phyloP scores from a whole-genome alignment of 805 yeast species.

The Kazachstania kunashirensis region DNA sequence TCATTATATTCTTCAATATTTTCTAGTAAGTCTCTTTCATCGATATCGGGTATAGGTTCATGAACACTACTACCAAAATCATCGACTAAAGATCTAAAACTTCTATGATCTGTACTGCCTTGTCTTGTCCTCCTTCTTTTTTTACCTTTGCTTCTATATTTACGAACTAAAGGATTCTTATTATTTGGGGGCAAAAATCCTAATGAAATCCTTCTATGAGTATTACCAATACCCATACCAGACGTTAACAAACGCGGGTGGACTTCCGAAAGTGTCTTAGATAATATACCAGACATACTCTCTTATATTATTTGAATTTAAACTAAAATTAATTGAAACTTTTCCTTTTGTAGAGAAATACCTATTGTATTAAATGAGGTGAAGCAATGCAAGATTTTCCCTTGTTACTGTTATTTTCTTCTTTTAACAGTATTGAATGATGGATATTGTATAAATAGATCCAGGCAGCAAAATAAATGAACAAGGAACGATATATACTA shows the following conservation, averaged over 20 bases:
- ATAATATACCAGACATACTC: constrained; percentile 21
- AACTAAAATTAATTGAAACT: too few relatives aligned
- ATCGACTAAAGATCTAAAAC: constrained; percentile 33
- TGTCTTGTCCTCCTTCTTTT: constrained; percentile 23
- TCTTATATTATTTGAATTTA: too few relatives aligned
- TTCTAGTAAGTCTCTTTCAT: constrained; percentile 10
- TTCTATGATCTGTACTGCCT: constrained; percentile 27
- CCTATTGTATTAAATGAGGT: too few relatives aligned
- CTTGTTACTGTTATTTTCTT: too few relatives aligned
- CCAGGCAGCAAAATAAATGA: too few relatives aligned
- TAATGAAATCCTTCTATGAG: constrained; percentile 32
- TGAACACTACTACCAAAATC: constrained; percentile 27
- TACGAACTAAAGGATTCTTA: constrained; percentile 32
- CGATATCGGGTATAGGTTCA: constrained; percentile 15
- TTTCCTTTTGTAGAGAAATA: too few relatives aligned
- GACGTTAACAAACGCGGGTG: constrained; percentile 33
- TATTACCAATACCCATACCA: constrained; percentile 36
- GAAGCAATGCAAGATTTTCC: too few relatives aligned
- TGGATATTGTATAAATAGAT: too few relatives aligned
- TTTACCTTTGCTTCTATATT: constrained; percentile 20
- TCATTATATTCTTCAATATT: constrained; percentile 20
- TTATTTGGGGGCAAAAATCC: constrained; percentile 35
- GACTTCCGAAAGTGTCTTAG: constrained; percentile 27
- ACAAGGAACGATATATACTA: too few relatives aligned
- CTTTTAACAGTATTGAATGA: too few relatives aligned